These are phyloP conservation scores for Phanerodontia chrysosporium DNA, from an alignment of 768 basidiomycete genomes.

Conservation along the genomic window DNA sequence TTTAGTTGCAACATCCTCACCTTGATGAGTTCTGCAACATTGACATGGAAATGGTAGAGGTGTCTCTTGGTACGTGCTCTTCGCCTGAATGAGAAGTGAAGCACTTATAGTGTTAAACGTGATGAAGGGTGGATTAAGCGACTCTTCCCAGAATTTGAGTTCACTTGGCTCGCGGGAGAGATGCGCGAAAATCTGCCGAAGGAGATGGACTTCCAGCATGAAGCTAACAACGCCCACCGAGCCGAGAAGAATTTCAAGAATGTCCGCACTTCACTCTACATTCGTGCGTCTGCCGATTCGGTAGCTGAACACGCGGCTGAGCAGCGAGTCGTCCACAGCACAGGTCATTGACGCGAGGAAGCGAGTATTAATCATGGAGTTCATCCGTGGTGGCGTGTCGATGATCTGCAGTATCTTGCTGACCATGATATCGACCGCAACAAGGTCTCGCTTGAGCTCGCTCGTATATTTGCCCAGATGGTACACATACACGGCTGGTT, in stretches of 20 bases:
- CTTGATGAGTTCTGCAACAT: slow-evolving; percentile 88
- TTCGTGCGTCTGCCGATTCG: slow-evolving; percentile 38
- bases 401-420: slow-evolving; percentile 81
- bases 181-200: slow-evolving; percentile 90
- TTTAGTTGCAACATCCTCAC: slow-evolving; percentile 85
- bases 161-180: slow-evolving; percentile 88
- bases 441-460: slow-evolving; percentile 86
- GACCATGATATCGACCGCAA: slow-evolving; percentile 86
- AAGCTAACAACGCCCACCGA: slow-evolving; percentile 80
- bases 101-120: slow-evolving; percentile 2
- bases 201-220: slow-evolving; percentile 93
- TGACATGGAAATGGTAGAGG: slow-evolving; percentile 83
- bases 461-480: slow-evolving; percentile 91
- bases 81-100: no score
- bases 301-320: not conserved
- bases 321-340: slow-evolving; percentile 22
- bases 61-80: slow-evolving; percentile 51
- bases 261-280: slow-evolving; percentile 77
- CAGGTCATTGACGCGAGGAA: slow-evolving; percentile 76
- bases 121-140: slow-evolving; percentile 75
- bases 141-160: slow-evolving; percentile 94
- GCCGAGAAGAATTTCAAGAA: slow-evolving; percentile 66
- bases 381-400: slow-evolving; percentile 86
- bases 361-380: slow-evolving; percentile 93
- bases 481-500: slow-evolving; percentile 94